A percentile compares a stretch with the other conserved stretches of the same genome.
Conservation (phyloP, 179 eudicot genomes). For the Beta macrorhiza region DNA sequence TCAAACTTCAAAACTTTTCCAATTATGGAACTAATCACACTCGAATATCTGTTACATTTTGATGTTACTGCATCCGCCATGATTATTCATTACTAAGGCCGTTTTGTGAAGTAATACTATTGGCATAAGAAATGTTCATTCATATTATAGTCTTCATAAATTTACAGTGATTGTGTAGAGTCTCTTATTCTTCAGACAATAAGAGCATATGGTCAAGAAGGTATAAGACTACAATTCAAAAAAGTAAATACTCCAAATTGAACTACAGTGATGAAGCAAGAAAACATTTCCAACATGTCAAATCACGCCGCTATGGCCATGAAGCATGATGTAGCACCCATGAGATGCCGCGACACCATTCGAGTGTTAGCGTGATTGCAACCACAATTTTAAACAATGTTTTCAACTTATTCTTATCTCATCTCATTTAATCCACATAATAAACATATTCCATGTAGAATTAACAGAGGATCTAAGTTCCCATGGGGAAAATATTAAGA, state of each 20-base stretch:
- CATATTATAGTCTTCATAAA: no score
- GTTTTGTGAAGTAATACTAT: not conserved
- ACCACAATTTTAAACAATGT: not conserved
- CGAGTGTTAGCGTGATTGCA: not conserved
- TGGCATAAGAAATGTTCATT: not conserved
- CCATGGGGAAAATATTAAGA: not conserved
- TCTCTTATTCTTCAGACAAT: not conserved
- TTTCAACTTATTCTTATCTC: not conserved
- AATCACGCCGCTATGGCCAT: not conserved
- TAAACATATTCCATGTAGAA: not conserved
- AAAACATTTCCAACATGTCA: not conserved
- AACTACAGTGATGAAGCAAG: not conserved
- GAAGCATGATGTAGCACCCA: not conserved
- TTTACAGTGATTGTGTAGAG: not conserved
- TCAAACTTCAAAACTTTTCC: not conserved
- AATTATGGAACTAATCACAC: not conserved
- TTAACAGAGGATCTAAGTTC: not conserved
- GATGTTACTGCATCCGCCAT: not conserved
- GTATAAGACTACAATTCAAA: no score
- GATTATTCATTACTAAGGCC: not conserved
- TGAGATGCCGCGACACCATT: not conserved
- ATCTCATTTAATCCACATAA: not conserved
- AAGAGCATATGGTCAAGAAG: no score
- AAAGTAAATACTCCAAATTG: not conserved
- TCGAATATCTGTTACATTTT: not conserved